A percentile compares a stretch with the other conserved stretches of the same genome.
Conservation (phyloP, 345 rosid species). For the Kandelia obovata region DNA sequence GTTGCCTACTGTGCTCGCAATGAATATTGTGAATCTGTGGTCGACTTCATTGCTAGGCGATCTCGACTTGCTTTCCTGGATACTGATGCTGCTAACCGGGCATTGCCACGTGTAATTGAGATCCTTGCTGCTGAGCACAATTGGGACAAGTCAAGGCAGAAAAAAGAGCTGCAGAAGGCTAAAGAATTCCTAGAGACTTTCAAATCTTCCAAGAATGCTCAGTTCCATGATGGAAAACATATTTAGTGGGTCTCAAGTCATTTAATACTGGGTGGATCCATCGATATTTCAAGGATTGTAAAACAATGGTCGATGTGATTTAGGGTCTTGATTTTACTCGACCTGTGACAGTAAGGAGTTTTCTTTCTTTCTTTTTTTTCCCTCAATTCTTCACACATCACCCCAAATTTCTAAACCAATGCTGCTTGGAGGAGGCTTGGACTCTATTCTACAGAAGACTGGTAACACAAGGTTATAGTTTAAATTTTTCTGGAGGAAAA, state of each 20-base stretch:
- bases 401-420: background rate
- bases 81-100: conserved; percentile 82
- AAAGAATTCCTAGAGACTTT: conserved; percentile 73
- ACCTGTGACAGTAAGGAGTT: conserved; percentile 15
- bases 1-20: conserved; percentile 84
- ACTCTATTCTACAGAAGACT: conserved; percentile 1
- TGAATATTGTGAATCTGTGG: conserved; percentile 87
- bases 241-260: conserved; percentile 29
- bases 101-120: conserved; percentile 77
- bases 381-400: background rate
- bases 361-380: background rate
- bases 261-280: background rate
- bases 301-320: conserved; percentile 7
- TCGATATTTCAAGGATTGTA: background rate
- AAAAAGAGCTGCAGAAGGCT: conserved; percentile 60
- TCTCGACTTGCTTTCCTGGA: conserved; percentile 92
- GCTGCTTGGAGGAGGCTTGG: conserved; percentile 3
- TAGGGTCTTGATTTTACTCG: conserved; percentile 14
- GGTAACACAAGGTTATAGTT: background rate
- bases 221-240: conserved; percentile 90
- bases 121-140: conserved; percentile 67
- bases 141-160: conserved; percentile 75
- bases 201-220: conserved; percentile 90
- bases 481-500: too few relatives aligned
- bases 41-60: conserved; percentile 94